A percentile compares a stretch with the other conserved stretches of the same genome.
These are phyloP conservation scores for Fusarium armeniacum DNA, from an alignment of 2,329 filamentous ascomycete species.

Conservation along the genomic window DNA sequence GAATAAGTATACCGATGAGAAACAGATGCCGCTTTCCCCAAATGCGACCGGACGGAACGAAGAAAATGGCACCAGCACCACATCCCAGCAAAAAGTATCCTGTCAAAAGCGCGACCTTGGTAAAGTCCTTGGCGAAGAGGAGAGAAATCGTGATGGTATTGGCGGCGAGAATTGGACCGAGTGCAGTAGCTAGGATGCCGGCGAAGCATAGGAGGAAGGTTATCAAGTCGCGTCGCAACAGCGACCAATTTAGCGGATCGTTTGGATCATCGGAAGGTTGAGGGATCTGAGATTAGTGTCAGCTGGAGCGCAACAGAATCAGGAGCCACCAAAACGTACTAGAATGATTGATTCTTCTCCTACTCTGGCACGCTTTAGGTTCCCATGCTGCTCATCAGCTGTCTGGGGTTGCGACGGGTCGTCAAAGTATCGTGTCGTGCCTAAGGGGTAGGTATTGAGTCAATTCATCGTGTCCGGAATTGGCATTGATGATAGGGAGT, in stretches of 20 bases:
- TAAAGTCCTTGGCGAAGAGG: slow-evolving; percentile 75
- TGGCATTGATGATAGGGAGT: slow-evolving; percentile 5
- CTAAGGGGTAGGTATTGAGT: slow-evolving; percentile 53
- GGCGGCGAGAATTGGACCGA: slow-evolving; percentile 88
- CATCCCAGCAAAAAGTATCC: slow-evolving; percentile 90
- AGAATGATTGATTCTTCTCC: slow-evolving; percentile 80
- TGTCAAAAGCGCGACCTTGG: slow-evolving; percentile 84
- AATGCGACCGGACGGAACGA: slow-evolving; percentile 87
- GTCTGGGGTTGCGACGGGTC: slow-evolving; percentile 65
- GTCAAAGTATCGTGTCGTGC: slow-evolving; percentile 75
- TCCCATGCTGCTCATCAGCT: slow-evolving; percentile 57
- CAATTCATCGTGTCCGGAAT: slow-evolving; percentile 30
- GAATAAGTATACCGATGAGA: slow-evolving; percentile 79
- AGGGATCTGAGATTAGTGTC: slow-evolving; percentile 64
- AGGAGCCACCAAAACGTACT: slow-evolving; percentile 66
- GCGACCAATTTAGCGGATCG: slow-evolving; percentile 87
- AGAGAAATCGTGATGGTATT: slow-evolving; percentile 84
- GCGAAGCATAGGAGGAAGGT: slow-evolving; percentile 82
- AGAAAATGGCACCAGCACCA: slow-evolving; percentile 84
- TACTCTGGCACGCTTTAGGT: slow-evolving; percentile 79
- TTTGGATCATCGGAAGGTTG: slow-evolving; percentile 93
- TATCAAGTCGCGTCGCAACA: slow-evolving; percentile 87
- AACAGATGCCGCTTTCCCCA: slow-evolving; percentile 96
- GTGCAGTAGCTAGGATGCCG: slow-evolving; percentile 85
- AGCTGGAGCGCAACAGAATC: slow-evolving; percentile 16